Evolutionary conservation across 2,329 filamentous ascomycete species (phyloP).

Genomic region (Knoxdaviesia proteae): DNA sequence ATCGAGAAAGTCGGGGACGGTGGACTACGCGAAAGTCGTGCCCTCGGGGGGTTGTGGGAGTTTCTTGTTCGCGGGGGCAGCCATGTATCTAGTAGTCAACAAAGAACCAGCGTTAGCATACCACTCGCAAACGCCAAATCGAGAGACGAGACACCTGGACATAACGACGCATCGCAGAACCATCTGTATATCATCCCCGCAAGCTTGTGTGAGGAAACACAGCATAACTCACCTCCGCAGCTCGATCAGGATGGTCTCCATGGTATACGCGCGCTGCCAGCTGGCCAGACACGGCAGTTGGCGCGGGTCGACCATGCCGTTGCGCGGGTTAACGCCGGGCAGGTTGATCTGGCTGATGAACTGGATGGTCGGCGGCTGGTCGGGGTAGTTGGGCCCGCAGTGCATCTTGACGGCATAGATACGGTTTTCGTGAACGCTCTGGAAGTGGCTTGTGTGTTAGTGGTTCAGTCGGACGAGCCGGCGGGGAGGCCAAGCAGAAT

Average conservation of each 20-base stretch:
- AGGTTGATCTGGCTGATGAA: conserved; percentile 92
- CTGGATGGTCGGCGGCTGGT: conserved; percentile 69
- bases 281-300: conserved; percentile 69
- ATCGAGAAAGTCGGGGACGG: too few species aligned
- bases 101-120: conserved; percentile 5
- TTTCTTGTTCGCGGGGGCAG: conserved; percentile 78
- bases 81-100: conserved; percentile 55
- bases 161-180: too few species aligned
- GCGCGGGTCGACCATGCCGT: conserved; percentile 65
- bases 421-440: conserved; percentile 94
- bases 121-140: not conserved
- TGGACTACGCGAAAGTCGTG: conserved; percentile 20
- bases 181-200: too few species aligned
- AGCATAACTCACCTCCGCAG: conserved; percentile 42
- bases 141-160: too few species aligned
- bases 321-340: conserved; percentile 69
- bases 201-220: not conserved
- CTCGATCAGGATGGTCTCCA: conserved; percentile 84
- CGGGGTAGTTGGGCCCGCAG: conserved; percentile 77
- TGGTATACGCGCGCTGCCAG: conserved; percentile 86
- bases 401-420: conserved; percentile 98
- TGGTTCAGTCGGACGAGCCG: not conserved
- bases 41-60: conserved; percentile 84
- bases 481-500: not conserved
- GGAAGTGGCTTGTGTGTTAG: conserved; percentile 4